Evolutionary conservation across 2,329 filamentous ascomycete species (phyloP).

Genomic region (Cercospora brassicicola): DNA sequence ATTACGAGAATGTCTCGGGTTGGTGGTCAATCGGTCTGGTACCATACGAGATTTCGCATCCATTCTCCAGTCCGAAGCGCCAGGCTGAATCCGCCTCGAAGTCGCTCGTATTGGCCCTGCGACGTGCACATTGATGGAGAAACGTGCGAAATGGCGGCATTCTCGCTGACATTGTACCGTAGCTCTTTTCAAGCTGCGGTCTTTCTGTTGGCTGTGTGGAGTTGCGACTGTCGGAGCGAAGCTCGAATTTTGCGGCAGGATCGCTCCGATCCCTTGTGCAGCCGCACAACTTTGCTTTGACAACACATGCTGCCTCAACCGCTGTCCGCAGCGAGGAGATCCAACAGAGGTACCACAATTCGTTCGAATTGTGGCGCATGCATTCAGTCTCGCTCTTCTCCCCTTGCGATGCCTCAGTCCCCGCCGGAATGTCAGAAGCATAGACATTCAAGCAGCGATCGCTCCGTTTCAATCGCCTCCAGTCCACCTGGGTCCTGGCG

Average conservation of each 20-base stretch:
- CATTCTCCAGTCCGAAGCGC: neutral
- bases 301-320: neutral
- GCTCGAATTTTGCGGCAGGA: neutral
- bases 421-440: no score
- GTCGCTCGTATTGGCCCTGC: neutral
- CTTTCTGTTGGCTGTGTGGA: neutral
- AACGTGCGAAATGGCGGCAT: neutral
- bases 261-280: neutral
- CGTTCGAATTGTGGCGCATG: neutral
- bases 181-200: neutral
- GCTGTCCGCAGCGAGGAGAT: neutral
- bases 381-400: neutral
- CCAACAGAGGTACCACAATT: no score
- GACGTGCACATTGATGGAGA: neutral
- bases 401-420: neutral
- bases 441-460: no score
- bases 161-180: neutral
- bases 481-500: neutral
- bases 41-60: neutral
- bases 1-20: neutral
- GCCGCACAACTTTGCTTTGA: neutral
- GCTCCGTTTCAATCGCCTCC: no score
- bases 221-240: neutral
- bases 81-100: neutral
- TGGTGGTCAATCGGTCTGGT: neutral